These are phyloP conservation scores for Gossypium australe DNA, from an alignment of 345 rosid genomes.

Conservation along the genomic window DNA sequence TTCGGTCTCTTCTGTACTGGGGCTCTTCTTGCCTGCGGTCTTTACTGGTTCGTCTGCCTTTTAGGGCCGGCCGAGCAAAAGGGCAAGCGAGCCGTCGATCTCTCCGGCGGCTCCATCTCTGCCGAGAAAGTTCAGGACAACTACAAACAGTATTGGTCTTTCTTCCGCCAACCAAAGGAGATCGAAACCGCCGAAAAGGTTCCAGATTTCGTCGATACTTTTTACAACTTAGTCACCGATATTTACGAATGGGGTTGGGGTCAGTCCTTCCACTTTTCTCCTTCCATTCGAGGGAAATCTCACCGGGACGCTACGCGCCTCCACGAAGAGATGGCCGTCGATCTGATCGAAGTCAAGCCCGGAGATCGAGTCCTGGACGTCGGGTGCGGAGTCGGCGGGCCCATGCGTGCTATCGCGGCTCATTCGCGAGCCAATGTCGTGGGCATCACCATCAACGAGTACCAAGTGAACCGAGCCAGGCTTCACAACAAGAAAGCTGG, in stretches of 20 bases:
- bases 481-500: slow-evolving; percentile 87
- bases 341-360: slow-evolving; percentile 56
- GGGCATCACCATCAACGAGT: slow-evolving; percentile 95
- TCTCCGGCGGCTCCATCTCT: slow-evolving; percentile 92
- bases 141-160: slow-evolving; percentile 79
- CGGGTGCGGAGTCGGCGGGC: slow-evolving; percentile 96
- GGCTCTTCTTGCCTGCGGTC: slow-evolving; percentile 57
- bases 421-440: slow-evolving; percentile 80
- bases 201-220: slow-evolving; percentile 89
- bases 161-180: slow-evolving; percentile 84
- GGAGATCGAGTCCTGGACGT: slow-evolving; percentile 70
- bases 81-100: slow-evolving; percentile 67
- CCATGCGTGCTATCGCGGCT: slow-evolving; percentile 97
- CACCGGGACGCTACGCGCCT: slow-evolving; percentile 81
- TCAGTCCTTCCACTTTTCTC: slow-evolving; percentile 95
- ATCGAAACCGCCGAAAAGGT: slow-evolving; percentile 74
- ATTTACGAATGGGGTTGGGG: slow-evolving; percentile 99
- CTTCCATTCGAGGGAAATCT: slow-evolving; percentile 68
- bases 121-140: slow-evolving; percentile 75
- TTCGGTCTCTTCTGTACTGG: slow-evolving; percentile 62
- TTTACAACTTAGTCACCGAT: slow-evolving; percentile 89
- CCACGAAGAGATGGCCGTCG: slow-evolving; percentile 85
- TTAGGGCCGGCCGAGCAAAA: slow-evolving; percentile 83
- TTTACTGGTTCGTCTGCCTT: slow-evolving; percentile 85
- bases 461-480: slow-evolving; percentile 84